phyloP scores from a whole-genome alignment of 768 basidiomycete species.

The Lactarius vividus region DNA sequence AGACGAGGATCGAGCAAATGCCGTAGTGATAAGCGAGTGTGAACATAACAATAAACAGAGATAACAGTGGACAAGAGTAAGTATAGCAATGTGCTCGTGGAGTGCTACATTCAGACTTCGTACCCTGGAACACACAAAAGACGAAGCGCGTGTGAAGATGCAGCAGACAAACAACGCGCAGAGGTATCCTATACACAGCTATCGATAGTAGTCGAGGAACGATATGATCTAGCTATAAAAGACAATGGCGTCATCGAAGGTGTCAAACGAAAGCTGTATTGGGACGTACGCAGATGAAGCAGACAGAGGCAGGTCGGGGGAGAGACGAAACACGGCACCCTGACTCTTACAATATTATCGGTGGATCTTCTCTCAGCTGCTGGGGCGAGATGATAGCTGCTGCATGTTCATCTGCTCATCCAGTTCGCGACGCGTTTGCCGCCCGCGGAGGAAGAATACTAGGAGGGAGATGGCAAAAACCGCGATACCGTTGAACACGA shows the following conservation, averaged over 20 bases:
- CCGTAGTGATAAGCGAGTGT: not conserved
- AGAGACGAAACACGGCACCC: not conserved
- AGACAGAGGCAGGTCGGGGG: not conserved
- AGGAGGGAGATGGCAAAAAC: conserved; percentile 40
- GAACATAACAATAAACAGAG: not conserved
- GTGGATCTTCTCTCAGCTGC: not conserved
- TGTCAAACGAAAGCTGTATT: not conserved
- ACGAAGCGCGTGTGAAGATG: no score
- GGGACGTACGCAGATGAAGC: not conserved
- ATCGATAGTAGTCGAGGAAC: not conserved
- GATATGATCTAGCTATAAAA: not conserved
- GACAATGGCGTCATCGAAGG: not conserved
- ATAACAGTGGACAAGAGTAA: not conserved
- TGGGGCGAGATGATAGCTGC: not conserved
- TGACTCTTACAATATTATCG: not conserved
- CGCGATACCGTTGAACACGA: conserved; percentile 64
- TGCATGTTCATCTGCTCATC: conserved; percentile 52
- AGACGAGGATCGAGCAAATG: not conserved
- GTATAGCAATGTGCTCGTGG: not conserved
- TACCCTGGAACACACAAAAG: not conserved
- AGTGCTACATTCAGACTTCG: not conserved
- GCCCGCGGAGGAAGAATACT: conserved; percentile 55
- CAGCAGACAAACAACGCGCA: no score
- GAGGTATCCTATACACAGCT: not conserved
- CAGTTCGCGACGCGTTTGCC: conserved; percentile 57